phyloP scores from a whole-genome alignment of 306 rosid species.

The Cucumis cinereus region DNA sequence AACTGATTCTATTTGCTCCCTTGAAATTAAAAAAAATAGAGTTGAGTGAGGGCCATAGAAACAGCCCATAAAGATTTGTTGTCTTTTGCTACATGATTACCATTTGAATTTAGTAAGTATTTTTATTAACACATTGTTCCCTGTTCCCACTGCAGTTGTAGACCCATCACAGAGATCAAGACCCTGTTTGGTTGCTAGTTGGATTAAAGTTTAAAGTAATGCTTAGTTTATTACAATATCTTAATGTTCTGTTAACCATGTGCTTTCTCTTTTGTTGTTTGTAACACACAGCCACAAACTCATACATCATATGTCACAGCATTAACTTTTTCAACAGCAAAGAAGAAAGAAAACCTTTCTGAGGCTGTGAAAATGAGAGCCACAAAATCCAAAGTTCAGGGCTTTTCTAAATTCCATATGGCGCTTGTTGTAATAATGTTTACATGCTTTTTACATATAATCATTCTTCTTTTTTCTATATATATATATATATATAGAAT shows the following conservation, averaged over 20 bases:
- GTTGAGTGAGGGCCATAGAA: background rate
- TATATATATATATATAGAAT: background rate
- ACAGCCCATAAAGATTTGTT: conserved; percentile 9
- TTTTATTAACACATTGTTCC: conserved; percentile 2
- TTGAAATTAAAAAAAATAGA: background rate
- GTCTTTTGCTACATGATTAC: background rate
- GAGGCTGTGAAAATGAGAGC: conserved; percentile 2
- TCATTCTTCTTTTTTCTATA: background rate
- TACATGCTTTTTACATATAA: background rate
- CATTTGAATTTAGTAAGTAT: background rate
- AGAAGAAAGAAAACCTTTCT: background rate
- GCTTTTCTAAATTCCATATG: background rate
- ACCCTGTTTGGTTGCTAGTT: conserved; percentile 3
- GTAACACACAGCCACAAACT: conserved; percentile 2
- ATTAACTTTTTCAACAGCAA: conserved; percentile 6
- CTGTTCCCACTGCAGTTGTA: conserved; percentile 1
- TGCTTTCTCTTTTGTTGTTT: background rate
- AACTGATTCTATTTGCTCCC: conserved; percentile 1
- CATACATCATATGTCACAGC: conserved; percentile 1
- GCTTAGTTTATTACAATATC: background rate
- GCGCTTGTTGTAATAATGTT: too few relatives aligned
- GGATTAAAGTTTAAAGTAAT: background rate
- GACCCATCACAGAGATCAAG: conserved; percentile 1
- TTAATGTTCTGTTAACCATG: background rate
- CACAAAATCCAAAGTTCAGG: conserved; percentile 7